These are phyloP conservation scores for Solanum phureja DNA, from an alignment of 257 asterid genomes.

Conservation along the genomic window DNA sequence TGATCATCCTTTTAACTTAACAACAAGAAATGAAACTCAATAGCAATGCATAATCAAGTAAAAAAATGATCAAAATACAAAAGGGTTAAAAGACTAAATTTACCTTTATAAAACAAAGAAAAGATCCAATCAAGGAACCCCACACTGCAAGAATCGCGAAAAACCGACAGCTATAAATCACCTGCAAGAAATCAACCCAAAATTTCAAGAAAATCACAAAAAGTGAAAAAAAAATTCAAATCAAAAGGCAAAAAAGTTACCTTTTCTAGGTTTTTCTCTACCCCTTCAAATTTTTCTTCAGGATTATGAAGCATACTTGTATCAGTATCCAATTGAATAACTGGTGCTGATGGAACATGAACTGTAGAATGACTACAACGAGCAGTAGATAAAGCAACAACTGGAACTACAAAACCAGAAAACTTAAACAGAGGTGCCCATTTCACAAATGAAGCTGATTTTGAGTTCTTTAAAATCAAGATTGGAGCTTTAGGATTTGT, in stretches of 20 bases:
- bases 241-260: conserved; percentile 8
- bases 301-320: neutral
- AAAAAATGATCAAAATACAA: neutral
- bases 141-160: conserved; percentile 84
- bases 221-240: neutral
- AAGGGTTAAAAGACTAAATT: neutral
- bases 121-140: conserved; percentile 85
- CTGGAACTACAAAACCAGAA: neutral
- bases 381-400: neutral
- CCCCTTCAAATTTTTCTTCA: conserved; percentile 14
- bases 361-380: neutral
- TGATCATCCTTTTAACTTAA: neutral
- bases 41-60: neutral
- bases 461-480: conserved; percentile 2
- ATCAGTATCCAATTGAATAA: neutral
- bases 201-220: neutral
- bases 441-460: conserved; percentile 15
- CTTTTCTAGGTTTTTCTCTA: conserved; percentile 63
- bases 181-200: conserved; percentile 25
- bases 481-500: conserved; percentile 3
- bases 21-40: neutral
- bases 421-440: conserved; percentile 18
- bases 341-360: conserved; percentile 13
- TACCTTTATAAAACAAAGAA: conserved; percentile 47
- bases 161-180: conserved; percentile 76